Evolutionary conservation across 2,329 filamentous ascomycete species (phyloP), one percentile per base, ranked within the genome.

Genomic region (Ceratocystis smalleyi): DNA sequence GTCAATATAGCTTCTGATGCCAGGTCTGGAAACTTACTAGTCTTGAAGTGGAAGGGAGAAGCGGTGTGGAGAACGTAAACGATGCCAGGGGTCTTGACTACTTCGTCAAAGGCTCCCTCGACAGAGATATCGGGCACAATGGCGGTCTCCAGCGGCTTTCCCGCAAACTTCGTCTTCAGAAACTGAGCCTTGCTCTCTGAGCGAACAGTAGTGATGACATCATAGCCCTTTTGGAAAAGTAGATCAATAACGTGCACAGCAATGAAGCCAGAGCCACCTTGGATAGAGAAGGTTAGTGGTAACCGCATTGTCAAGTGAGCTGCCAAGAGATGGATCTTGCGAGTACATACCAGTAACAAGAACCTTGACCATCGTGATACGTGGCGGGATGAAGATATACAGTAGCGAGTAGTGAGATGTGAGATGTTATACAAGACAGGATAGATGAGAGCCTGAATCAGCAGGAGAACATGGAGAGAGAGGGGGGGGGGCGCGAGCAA

Each of bases 61-160:
- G 83, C 83, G 1, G 82, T 83, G 74, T 85, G 82, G 63, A 84
- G 74, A 47, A 85, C 81, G 60, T 79, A 79, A 65, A 81, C 77
- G 62, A 84, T 51, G 30, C 60, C 63, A 17, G 63, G 65, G 10
- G 65, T 65, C 59, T 65, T 75, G 72, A 76, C 73, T 67, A 80
- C 76, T 69, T 84, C 78, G 69, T 89, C 84, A 71, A 95, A 95
- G 65, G 90, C 89, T 64, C 80, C 79, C 54, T 83, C 79, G 70
- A 84, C 74, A 2, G 88, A 87, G 69, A 95, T 88, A 71, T 95
- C 89, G 19, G 86, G 83, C 27, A 95, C 89, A 69, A 94, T 84
- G 64, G 72, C 75, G 12, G 80, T 75, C 40, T 74, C 70, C 19
- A 84, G 78, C 40, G 75, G 74, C 66, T 76, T 71, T 22, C 73